phyloP scores from a whole-genome alignment of 2,329 filamentous ascomycete genomes.

The Cladophialophora bantiana region DNA sequence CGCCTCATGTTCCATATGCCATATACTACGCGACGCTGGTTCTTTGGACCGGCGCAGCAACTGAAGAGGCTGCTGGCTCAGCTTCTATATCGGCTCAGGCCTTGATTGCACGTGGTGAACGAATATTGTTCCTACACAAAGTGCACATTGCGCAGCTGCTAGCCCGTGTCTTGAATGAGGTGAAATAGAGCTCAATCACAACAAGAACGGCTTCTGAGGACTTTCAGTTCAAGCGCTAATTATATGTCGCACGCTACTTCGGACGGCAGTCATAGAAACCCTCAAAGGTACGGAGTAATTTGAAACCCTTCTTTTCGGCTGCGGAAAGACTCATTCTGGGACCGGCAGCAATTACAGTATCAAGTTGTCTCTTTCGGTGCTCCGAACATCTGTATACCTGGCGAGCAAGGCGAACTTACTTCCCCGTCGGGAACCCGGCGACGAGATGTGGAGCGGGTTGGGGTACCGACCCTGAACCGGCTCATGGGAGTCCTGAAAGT shows the following conservation, averaged over 20 bases:
- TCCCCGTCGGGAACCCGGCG: neutral
- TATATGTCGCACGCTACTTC: neutral
- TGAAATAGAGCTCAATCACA: slow-evolving; percentile 15
- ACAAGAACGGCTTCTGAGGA: neutral
- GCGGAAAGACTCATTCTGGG: no score
- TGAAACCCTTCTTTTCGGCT: no score
- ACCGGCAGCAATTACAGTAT: no score
- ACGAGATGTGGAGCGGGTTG: neutral
- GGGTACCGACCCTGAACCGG: neutral
- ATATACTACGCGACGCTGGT: slow-evolving; percentile 27
- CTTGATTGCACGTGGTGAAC: slow-evolving; percentile 21
- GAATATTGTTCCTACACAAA: slow-evolving; percentile 27
- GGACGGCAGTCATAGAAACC: no score
- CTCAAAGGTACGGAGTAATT: no score
- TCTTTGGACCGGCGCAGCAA: slow-evolving; percentile 22
- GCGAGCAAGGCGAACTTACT: no score
- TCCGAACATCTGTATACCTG: no score
- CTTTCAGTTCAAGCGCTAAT: neutral
- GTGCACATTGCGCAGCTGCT: slow-evolving; percentile 29
- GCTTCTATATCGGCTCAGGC: slow-evolving; percentile 16
- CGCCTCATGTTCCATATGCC: slow-evolving; percentile 27
- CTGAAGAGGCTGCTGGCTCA: slow-evolving; percentile 5
- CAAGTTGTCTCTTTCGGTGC: no score
- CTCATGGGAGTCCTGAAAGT: neutral
- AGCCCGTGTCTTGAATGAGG: slow-evolving; percentile 24